phyloP scores from a whole-genome alignment of 768 basidiomycete species.

The Mycena metata region DNA sequence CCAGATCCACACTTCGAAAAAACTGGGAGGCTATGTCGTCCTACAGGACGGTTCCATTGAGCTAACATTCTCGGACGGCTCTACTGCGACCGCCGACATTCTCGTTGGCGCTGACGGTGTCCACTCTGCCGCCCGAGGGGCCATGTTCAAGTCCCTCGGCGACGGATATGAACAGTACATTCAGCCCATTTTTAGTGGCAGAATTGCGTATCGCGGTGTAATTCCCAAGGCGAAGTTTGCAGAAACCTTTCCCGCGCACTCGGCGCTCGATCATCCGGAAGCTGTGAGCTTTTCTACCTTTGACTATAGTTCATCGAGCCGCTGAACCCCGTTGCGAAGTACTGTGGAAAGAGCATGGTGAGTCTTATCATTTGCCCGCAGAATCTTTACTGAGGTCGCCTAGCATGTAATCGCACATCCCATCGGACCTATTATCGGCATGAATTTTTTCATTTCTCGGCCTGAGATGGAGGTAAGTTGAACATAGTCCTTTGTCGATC shows the following conservation, averaged over 20 bases:
- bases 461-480: slow-evolving; percentile 38
- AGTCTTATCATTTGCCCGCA: no score
- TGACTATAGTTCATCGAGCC: no score
- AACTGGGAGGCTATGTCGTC: slow-evolving; percentile 33
- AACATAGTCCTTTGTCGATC: no score
- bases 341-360: slow-evolving; percentile 39
- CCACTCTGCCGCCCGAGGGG: slow-evolving; percentile 43
- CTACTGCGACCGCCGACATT: slow-evolving; percentile 49
- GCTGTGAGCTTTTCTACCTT: no score
- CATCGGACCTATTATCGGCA: slow-evolving; percentile 38
- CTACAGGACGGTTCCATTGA: slow-evolving; percentile 28
- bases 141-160: slow-evolving; percentile 34
- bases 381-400: not conserved
- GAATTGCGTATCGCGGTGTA: slow-evolving; percentile 36
- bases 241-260: slow-evolving; percentile 36
- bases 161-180: slow-evolving; percentile 32
- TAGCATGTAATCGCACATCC: slow-evolving; percentile 47
- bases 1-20: slow-evolving; percentile 44
- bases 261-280: slow-evolving; percentile 28
- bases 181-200: slow-evolving; percentile 38
- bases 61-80: slow-evolving; percentile 43
- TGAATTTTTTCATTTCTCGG: slow-evolving; percentile 41
- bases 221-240: slow-evolving; percentile 23
- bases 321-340: slow-evolving; percentile 14
- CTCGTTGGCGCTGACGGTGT: slow-evolving; percentile 60